These are phyloP conservation scores for Mentha longifolia DNA, from an alignment of 257 asterid species.

Conservation along the genomic window DNA sequence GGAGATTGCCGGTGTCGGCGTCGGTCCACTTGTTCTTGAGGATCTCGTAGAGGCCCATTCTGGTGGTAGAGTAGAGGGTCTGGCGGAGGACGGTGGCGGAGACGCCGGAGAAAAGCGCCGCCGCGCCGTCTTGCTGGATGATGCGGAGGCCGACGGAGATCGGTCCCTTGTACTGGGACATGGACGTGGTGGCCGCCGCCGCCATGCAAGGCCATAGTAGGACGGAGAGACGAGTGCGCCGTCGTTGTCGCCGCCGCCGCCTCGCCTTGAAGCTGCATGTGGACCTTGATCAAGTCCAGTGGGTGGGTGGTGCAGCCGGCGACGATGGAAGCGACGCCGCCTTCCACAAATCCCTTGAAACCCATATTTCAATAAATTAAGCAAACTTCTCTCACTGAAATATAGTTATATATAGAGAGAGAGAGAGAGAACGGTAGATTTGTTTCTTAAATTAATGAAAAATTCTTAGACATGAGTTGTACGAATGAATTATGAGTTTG, in stretches of 20 bases:
- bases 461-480: background rate
- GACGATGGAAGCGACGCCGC: conserved; percentile 66
- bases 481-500: too few species aligned
- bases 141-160: conserved; percentile 53
- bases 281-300: conserved; percentile 57
- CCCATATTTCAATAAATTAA: background rate
- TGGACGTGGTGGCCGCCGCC: conserved; percentile 57
- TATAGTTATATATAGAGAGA: background rate
- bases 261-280: conserved; percentile 58
- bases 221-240: too few species aligned
- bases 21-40: conserved; percentile 68
- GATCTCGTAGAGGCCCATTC: conserved; percentile 71
- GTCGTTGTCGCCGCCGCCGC: too few species aligned
- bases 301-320: conserved; percentile 78
- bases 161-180: background rate
- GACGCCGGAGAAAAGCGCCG: conserved; percentile 65
- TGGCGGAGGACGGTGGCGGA: conserved; percentile 80
- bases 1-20: conserved; percentile 41
- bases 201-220: too few species aligned
- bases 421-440: background rate
- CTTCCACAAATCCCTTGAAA: conserved; percentile 59
- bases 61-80: conserved; percentile 63
- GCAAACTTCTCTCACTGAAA: background rate
- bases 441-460: background rate
- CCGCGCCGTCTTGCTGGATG: conserved; percentile 56